phyloP scores from a whole-genome alignment of 345 rosid species.

The Linum trigynum region DNA sequence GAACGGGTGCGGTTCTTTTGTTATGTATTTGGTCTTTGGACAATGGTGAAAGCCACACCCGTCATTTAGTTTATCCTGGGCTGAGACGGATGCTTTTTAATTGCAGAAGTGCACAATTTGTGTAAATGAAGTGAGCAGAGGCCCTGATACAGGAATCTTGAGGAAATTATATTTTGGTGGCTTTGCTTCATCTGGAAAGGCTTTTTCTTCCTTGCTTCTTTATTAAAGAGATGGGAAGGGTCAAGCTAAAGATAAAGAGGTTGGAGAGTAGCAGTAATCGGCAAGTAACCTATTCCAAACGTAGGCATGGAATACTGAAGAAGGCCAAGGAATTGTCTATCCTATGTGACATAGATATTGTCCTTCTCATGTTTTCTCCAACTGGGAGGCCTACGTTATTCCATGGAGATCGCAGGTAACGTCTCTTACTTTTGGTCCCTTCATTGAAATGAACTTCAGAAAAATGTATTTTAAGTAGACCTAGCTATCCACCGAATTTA shows the following conservation, averaged over 20 bases:
- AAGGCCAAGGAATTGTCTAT: constrained; percentile 86
- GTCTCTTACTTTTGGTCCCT: not conserved
- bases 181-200: not conserved
- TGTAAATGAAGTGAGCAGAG: not conserved
- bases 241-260: constrained; percentile 73
- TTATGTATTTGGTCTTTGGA: not conserved
- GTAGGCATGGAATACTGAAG: constrained; percentile 77
- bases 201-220: constrained; percentile 7
- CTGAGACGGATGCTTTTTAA: not conserved
- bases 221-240: constrained; percentile 72
- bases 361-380: constrained; percentile 89
- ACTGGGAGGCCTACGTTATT: constrained; percentile 61
- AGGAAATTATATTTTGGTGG: not conserved
- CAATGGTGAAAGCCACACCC: not conserved
- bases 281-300: constrained; percentile 75
- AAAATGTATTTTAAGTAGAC: not conserved
- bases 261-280: constrained; percentile 67
- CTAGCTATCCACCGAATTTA: too few relatives aligned
- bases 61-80: too few relatives aligned
- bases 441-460: not conserved
- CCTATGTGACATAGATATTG: constrained; percentile 68
- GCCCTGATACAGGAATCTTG: not conserved
- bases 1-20: not conserved
- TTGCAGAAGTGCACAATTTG: constrained; percentile 1
- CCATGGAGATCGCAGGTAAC: constrained; percentile 67